phyloP scores from a whole-genome alignment of 306 rosid genomes.

The Quercus cerris region DNA sequence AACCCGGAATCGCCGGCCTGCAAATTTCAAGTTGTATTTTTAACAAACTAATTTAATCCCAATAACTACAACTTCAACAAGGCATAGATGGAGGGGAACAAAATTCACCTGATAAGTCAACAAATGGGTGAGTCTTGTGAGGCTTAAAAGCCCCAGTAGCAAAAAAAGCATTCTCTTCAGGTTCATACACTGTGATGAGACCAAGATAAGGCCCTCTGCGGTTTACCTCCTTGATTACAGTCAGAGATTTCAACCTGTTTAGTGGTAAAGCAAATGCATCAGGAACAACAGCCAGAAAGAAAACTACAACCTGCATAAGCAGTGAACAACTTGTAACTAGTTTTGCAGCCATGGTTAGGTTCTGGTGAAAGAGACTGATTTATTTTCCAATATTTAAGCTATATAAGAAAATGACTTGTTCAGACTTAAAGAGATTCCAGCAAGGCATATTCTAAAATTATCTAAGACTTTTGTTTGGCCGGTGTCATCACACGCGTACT shows the following conservation, averaged over 20 bases:
- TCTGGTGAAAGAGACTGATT: not conserved
- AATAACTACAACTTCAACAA: not conserved
- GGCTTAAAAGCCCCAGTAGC: conserved; percentile 29
- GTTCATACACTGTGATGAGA: conserved; percentile 34
- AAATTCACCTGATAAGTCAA: conserved; percentile 38
- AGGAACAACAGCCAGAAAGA: not conserved
- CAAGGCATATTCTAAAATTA: no score
- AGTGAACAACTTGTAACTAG: not conserved
- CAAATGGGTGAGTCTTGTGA: conserved; percentile 30
- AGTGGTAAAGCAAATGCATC: conserved; percentile 12
- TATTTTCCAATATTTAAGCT: not conserved
- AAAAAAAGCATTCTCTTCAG: conserved; percentile 38
- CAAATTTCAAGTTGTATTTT: not conserved
- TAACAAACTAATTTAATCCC: not conserved
- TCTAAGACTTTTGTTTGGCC: no score
- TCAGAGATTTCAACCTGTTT: conserved; percentile 3
- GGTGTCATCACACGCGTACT: not conserved
- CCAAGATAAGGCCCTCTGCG: conserved; percentile 37
- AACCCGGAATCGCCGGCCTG: conserved; percentile 32
- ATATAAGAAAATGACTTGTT: not conserved
- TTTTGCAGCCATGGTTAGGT: conserved; percentile 5
- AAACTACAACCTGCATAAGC: conserved; percentile 6
- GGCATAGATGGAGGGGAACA: not conserved
- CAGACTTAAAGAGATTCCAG: no score
- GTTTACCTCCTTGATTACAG: conserved; percentile 23